phyloP scores from a whole-genome alignment of 768 basidiomycete genomes.

The Xerocomus brunneocitrinus region DNA sequence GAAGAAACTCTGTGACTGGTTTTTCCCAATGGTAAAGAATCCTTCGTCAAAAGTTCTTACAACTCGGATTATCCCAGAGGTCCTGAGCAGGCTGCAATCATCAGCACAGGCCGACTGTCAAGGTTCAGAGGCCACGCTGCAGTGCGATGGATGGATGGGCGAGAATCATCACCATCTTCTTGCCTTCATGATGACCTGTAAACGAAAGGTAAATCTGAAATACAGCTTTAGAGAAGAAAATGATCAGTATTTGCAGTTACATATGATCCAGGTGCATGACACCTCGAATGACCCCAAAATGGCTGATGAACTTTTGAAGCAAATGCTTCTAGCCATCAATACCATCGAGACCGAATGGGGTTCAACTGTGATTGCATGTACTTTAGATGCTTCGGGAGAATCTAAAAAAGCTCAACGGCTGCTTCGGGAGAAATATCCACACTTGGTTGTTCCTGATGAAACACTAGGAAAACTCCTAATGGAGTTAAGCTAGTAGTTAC shows the following conservation, averaged over 20 bases:
- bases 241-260: conserved; percentile 13
- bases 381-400: conserved; percentile 35
- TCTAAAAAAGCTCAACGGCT: conserved; percentile 24
- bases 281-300: conserved; percentile 30
- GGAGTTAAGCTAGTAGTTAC: no score
- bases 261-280: conserved; percentile 32
- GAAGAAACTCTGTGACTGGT: conserved; percentile 26
- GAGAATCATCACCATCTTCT: conserved; percentile 29
- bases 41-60: conserved; percentile 25
- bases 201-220: conserved; percentile 14
- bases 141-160: conserved; percentile 37
- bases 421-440: conserved; percentile 15
- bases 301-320: conserved; percentile 27
- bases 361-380: conserved; percentile 22
- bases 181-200: conserved; percentile 30
- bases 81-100: not conserved
- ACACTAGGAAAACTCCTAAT: no score
- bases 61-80: conserved; percentile 19
- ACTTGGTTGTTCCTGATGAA: conserved; percentile 26
- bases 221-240: not conserved
- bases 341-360: conserved; percentile 23
- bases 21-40: conserved; percentile 27
- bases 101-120: not conserved
- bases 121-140: conserved; percentile 24
- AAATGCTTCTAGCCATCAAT: conserved; percentile 14